phyloP scores from a whole-genome alignment of 2,329 filamentous ascomycete species.

The Fusarium sp. region DNA sequence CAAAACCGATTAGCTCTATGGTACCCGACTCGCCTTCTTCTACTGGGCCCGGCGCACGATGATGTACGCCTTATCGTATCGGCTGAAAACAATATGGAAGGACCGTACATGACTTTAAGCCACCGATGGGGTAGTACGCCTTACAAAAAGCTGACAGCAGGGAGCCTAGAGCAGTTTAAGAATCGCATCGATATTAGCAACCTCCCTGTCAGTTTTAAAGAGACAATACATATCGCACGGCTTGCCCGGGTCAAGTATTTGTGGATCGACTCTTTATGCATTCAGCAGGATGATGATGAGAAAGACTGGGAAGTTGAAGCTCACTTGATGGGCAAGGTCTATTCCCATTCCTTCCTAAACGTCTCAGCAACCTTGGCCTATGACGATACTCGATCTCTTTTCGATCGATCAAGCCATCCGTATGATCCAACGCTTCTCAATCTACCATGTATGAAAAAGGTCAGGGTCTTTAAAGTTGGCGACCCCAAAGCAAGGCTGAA shows the following conservation, averaged over 20 bases:
- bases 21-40: neutral
- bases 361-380: slow-evolving; percentile 8
- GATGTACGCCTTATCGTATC: neutral
- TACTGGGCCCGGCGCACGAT: rapidly evolving
- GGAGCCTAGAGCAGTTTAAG: neutral
- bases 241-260: slow-evolving; percentile 46
- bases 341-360: slow-evolving; percentile 17
- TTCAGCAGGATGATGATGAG: slow-evolving; percentile 45
- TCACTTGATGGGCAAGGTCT: slow-evolving; percentile 9
- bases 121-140: slow-evolving; percentile 6
- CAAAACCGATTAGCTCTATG: neutral
- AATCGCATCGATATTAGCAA: slow-evolving; percentile 3
- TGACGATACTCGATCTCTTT: neutral
- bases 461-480: neutral
- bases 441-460: neutral
- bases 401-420: neutral
- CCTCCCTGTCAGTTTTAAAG: slow-evolving; percentile 34
- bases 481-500: neutral
- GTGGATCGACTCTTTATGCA: slow-evolving; percentile 54
- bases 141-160: slow-evolving; percentile 6
- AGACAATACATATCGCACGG: slow-evolving; percentile 48
- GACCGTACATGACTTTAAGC: slow-evolving; percentile 27
- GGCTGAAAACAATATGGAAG: neutral
- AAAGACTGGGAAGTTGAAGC: slow-evolving; percentile 11
- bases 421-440: neutral